Conservation (phyloP, 164 flowering plant genomes). For the Cinnamomum chago region DNA sequence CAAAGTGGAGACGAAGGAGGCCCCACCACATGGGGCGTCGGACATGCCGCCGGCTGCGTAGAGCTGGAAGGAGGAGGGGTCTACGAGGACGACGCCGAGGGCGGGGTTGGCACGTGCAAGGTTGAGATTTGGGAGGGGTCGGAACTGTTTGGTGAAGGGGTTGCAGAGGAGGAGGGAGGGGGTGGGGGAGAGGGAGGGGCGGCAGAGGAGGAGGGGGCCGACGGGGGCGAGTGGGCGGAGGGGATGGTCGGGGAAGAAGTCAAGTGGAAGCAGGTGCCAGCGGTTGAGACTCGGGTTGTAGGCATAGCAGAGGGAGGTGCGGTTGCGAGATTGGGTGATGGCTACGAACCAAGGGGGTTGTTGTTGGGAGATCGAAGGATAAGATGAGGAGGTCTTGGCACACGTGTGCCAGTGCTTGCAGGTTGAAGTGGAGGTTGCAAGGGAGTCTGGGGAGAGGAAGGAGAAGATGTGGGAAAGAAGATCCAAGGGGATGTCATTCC, state of each 20-base stretch:
- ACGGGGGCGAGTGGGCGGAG: slow-evolving; percentile 37
- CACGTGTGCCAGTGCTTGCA: slow-evolving; percentile 51
- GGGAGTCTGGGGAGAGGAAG: slow-evolving; percentile 58
- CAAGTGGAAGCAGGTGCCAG: slow-evolving; percentile 43
- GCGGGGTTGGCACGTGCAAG: slow-evolving; percentile 48
- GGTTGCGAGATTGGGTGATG: slow-evolving; percentile 27
- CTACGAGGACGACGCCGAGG: slow-evolving; percentile 27
- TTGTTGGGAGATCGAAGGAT: not conserved
- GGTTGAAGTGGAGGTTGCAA: slow-evolving; percentile 43
- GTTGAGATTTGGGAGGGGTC: slow-evolving; percentile 34
- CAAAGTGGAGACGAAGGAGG: slow-evolving; percentile 46
- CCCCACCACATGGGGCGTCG: slow-evolving; percentile 20
- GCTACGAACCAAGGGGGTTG: slow-evolving; percentile 55
- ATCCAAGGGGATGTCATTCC: slow-evolving; percentile 59
- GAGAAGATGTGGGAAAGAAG: slow-evolving; percentile 53
- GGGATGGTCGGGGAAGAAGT: slow-evolving; percentile 33
- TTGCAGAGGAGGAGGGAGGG: slow-evolving; percentile 42
- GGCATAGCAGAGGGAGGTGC: slow-evolving; percentile 25
- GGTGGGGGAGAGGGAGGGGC: slow-evolving; percentile 11
- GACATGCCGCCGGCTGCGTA: slow-evolving; percentile 69
- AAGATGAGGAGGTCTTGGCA: slow-evolving; percentile 12
- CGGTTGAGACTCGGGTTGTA: slow-evolving; percentile 30
- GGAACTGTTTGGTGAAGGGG: slow-evolving; percentile 43
- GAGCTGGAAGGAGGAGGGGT: slow-evolving; percentile 22
- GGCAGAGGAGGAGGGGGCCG: slow-evolving; percentile 34